These are phyloP conservation scores for Gillenia trifoliata DNA, from an alignment of 306 rosid genomes.

Conservation along the genomic window DNA sequence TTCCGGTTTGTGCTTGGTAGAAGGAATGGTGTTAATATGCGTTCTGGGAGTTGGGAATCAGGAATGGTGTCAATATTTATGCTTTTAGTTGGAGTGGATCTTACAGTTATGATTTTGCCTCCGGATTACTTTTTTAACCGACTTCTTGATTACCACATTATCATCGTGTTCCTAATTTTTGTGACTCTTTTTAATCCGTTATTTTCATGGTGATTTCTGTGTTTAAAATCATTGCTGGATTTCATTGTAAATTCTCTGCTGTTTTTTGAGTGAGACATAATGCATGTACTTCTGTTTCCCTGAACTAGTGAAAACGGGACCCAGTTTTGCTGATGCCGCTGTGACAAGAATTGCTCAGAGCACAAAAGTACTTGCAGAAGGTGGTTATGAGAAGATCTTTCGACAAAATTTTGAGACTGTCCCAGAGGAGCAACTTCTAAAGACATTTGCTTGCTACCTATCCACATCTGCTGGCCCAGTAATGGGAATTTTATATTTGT, in stretches of 20 bases:
- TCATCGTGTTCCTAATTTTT: background rate
- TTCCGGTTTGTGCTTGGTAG: background rate
- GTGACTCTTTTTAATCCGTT: background rate
- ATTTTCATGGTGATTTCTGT: no score
- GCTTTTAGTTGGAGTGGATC: background rate
- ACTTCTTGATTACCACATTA: background rate
- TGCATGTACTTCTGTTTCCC: constrained; percentile 3
- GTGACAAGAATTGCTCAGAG: constrained; percentile 96
- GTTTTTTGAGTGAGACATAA: background rate
- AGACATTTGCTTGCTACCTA: constrained; percentile 82
- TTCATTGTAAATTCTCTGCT: background rate
- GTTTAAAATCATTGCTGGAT: background rate
- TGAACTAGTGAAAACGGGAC: constrained; percentile 83
- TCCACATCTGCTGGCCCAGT: constrained; percentile 99
- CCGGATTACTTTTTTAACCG: background rate
- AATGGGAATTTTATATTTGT: constrained; percentile 80
- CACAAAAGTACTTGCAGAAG: constrained; percentile 94
- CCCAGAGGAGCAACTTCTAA: constrained; percentile 77
- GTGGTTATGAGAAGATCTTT: constrained; percentile 95
- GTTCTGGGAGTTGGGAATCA: background rate
- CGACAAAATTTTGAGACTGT: constrained; percentile 70
- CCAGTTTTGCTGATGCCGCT: constrained; percentile 94
- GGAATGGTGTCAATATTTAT: background rate
- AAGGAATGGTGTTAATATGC: background rate
- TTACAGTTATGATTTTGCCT: background rate